Evolutionary conservation across 441 rosid species (phyloP), one percentile per base, ranked within the genome.

Genomic region (Euphorbia celastroides): DNA sequence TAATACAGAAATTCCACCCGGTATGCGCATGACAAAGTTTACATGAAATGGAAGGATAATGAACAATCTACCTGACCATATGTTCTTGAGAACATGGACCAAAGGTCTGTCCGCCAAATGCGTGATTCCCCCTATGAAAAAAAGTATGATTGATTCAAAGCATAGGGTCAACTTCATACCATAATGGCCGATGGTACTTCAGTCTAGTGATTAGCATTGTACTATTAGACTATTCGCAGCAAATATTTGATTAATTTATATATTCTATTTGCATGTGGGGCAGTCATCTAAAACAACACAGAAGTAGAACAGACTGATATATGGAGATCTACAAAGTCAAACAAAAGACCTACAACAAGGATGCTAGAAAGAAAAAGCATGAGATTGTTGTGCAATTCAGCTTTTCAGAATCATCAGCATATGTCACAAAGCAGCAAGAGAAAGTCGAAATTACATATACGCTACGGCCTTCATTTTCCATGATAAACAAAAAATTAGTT

Each of bases 31-130:
- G 19, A 57, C 46, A 64, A 75, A 65, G 72, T 64, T 64, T 20
- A 34, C 32, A 44, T 28, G 52, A 12, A 57, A 55, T 36, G 42
- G 41, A 50, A 67, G 31, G 13, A 59, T 42, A 32, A 62, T 14
- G 10, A 17, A 17, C 16, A 56, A 36, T 23, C 44, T 63, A 81
- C 84, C 82, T 78, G 59, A 62, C 38, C 34, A 73, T 46, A 27
- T 82, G 80, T 67, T 81, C 84, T 64, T 76, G 85, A 51, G 74
- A 57, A 67, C 66, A 66, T 34, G 72, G 70, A 58, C 84, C 78
- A 62, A 70, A 65, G 66, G 64, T 72, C 57, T 73, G 74, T 64
- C 66, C 50, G 31, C 79, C 67, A 70, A 68, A 67, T 56, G 77
- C 61, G 65, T 34, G 38, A 77, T 63, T 78, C 12, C 83, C 84